Evolutionary conservation across 140 eudicot species (phyloP).

Genomic region (Ambrosia hybrid): DNA sequence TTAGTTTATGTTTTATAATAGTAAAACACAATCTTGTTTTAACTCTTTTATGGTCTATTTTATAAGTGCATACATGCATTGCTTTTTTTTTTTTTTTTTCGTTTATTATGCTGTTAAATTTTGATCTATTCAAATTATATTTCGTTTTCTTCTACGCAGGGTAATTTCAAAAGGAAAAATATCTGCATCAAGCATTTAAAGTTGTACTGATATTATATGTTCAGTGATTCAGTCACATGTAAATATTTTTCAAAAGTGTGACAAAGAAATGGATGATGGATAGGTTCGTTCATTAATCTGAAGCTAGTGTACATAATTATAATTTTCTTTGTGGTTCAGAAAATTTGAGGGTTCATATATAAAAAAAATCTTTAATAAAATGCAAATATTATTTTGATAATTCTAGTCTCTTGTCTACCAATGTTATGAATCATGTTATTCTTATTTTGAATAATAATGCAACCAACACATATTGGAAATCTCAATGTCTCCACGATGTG

Average conservation of each 20-base stretch:
- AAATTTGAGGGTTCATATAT: no score
- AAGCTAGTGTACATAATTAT: no score
- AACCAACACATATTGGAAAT: no score
- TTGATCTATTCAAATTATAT: slow-evolving; percentile 9
- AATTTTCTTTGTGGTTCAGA: no score
- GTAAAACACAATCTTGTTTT: slow-evolving; percentile 28
- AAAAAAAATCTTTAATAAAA: no score
- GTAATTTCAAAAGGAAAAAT: neutral
- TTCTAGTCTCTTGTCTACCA: neutral
- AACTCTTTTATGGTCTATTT: slow-evolving; percentile 8
- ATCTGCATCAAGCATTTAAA: slow-evolving; percentile 6
- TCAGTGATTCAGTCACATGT: neutral
- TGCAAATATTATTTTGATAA: neutral
- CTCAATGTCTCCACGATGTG: no score
- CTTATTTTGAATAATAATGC: no score
- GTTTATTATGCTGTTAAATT: slow-evolving; percentile 11
- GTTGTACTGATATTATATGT: neutral
- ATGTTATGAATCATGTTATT: no score
- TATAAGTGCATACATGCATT: slow-evolving; percentile 7
- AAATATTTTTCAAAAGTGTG: no score
- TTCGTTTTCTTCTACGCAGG: neutral
- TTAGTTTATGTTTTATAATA: slow-evolving; percentile 7
- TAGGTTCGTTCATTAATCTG: no score
- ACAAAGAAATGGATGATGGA: no score
- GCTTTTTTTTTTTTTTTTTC: neutral